phyloP scores from a whole-genome alignment of 2,329 filamentous ascomycete species.

The Westerdykella sp. region DNA sequence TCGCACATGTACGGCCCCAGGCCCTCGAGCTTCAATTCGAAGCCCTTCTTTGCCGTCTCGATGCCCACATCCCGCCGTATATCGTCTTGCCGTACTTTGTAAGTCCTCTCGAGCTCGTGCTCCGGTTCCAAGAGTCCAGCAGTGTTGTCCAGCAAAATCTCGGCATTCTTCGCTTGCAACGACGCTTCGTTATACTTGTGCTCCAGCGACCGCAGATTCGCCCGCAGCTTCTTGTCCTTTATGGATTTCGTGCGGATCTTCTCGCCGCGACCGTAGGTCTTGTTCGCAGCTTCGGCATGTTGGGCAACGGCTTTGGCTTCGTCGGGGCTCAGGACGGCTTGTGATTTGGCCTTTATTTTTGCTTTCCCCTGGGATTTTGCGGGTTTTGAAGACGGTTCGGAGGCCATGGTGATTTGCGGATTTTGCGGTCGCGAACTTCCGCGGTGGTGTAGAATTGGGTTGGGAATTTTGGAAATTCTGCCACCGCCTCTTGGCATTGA shows the following conservation, averaged over 20 bases:
- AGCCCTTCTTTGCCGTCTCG: constrained; percentile 85
- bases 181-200: constrained; percentile 74
- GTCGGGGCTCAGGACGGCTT: constrained; percentile 7
- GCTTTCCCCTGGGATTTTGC: neutral
- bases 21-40: constrained; percentile 71
- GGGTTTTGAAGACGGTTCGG: neutral
- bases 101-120: constrained; percentile 81
- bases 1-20: constrained; percentile 84
- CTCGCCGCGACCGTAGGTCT: constrained; percentile 77
- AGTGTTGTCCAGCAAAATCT: constrained; percentile 85
- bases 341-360: neutral
- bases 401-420: neutral
- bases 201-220: constrained; percentile 73
- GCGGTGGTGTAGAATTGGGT: neutral
- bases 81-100: constrained; percentile 84
- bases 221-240: constrained; percentile 83
- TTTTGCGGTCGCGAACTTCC: neutral
- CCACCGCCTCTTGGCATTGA: neutral
- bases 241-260: constrained; percentile 66
- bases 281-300: constrained; percentile 51
- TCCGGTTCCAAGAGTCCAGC: constrained; percentile 84
- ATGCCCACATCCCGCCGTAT: constrained; percentile 68
- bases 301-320: constrained; percentile 25
- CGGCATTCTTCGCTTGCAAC: constrained; percentile 84
- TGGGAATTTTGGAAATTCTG: constrained; percentile 1